Percentiles rank a stretch among this genome's conserved stretches.
Evolutionary conservation across 352 stramenopile genomes (phyloP).

Genomic region (Halophytophthora batemanensis): DNA sequence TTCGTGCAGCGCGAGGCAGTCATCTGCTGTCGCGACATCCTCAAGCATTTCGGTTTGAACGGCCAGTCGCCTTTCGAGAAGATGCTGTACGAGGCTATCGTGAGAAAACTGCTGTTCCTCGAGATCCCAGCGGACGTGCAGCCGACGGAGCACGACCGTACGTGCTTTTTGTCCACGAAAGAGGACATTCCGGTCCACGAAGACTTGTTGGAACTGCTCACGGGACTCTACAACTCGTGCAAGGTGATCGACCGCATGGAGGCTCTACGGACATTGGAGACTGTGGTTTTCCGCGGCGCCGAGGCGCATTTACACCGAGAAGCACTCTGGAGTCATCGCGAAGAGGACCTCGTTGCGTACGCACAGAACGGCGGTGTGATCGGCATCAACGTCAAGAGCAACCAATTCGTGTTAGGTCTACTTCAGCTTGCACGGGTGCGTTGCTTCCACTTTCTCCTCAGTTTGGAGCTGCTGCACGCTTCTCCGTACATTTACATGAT

Average conservation of each 20-base stretch:
- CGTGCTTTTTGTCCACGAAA: constrained; percentile 81
- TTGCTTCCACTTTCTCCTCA: constrained; percentile 1
- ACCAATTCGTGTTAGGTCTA: constrained; percentile 53
- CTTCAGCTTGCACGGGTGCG: constrained; percentile 61
- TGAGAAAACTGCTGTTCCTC: constrained; percentile 82
- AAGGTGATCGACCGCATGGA: constrained; percentile 64
- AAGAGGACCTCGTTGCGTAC: constrained; percentile 56
- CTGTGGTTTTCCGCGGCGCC: constrained; percentile 71
- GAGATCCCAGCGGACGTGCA: constrained; percentile 82
- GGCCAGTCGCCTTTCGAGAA: constrained; percentile 73
- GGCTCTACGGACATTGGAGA: constrained; percentile 68
- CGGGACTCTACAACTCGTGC: constrained; percentile 55
- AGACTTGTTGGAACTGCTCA: constrained; percentile 60
- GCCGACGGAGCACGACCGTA: constrained; percentile 79
- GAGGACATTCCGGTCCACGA: constrained; percentile 80
- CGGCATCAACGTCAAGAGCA: constrained; percentile 60
- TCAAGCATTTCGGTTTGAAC: constrained; percentile 62
- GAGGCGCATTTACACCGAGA: constrained; percentile 79
- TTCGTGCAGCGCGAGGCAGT: constrained; percentile 72
- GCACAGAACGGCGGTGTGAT: constrained; percentile 57
- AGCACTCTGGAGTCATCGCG: constrained; percentile 53
- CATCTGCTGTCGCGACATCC: constrained; percentile 66
- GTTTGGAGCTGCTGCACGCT: neutral
- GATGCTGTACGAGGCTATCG: constrained; percentile 71
- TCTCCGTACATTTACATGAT: constrained; percentile 1